Conservation (phyloP, 2,329 filamentous ascomycete species). For the Diaporthe sp. region DNA sequence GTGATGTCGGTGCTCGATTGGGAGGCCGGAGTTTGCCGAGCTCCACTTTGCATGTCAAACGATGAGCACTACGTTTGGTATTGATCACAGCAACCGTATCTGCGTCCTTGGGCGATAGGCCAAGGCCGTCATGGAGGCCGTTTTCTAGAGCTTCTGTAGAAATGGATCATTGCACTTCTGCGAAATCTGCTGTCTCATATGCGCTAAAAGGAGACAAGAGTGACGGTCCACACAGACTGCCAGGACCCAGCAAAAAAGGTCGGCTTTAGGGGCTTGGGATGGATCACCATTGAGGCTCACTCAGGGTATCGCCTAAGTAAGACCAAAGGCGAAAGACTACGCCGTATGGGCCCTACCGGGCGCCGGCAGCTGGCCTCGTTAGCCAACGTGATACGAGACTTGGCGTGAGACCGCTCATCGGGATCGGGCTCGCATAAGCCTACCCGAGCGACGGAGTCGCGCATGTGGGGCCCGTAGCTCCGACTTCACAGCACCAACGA, state of each 20-base stretch:
- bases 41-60: not conserved
- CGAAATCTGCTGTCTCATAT: not conserved
- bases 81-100: not conserved
- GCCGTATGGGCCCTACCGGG: not conserved
- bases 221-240: not conserved
- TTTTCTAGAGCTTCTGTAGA: not conserved
- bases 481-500: not conserved
- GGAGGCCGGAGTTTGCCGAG: not conserved
- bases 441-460: slow-evolving; percentile 12
- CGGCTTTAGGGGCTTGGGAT: not conserved
- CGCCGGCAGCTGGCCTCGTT: not conserved
- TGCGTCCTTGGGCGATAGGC: not conserved
- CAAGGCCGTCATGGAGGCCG: too few relatives aligned
- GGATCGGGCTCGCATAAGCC: slow-evolving; percentile 33
- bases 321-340: not conserved
- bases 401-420: not conserved
- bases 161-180: not conserved
- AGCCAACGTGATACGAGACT: not conserved
- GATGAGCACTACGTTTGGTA: not conserved
- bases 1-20: too few relatives aligned
- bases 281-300: not conserved
- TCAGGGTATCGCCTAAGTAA: not conserved
- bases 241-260: too few relatives aligned
- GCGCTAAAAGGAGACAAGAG: not conserved
- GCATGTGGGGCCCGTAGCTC: not conserved